A percentile compares a stretch with the other conserved stretches of the same genome.
phyloP scores from a whole-genome alignment of 495 filamentous ascomycete species.

The Lasiosphaeria hispida region DNA sequence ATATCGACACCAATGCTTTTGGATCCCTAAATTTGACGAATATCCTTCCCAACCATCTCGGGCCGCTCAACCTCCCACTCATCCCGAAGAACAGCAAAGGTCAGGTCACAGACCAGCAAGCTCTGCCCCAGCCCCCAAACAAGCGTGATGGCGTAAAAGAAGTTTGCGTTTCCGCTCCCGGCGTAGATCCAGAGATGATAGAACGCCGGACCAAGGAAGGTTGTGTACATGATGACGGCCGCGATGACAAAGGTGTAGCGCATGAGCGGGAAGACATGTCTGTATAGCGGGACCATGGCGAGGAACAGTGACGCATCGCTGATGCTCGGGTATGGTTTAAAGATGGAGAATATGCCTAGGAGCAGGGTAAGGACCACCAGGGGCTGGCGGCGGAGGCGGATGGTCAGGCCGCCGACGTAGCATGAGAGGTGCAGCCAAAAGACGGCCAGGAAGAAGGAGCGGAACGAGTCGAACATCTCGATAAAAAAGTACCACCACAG shows the following conservation, averaged over 20 bases:
- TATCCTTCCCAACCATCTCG: slow-evolving; percentile 81
- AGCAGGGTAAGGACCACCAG: slow-evolving; percentile 79
- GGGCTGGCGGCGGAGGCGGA: slow-evolving; percentile 78
- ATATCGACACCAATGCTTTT: background rate
- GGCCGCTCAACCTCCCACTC: slow-evolving; percentile 93
- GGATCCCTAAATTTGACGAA: slow-evolving; percentile 68
- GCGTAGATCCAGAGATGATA: slow-evolving; percentile 99
- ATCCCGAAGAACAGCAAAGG: slow-evolving; percentile 86
- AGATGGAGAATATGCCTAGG: slow-evolving; percentile 83
- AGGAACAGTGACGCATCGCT: slow-evolving; percentile 83
- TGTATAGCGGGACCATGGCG: slow-evolving; percentile 78
- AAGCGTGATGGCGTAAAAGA: slow-evolving; percentile 98
- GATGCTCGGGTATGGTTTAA: slow-evolving; percentile 94
- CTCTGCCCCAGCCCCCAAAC: slow-evolving; percentile 92
- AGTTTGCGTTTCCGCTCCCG: slow-evolving; percentile 96
- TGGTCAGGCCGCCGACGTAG: slow-evolving; percentile 80
- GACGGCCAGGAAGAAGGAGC: slow-evolving; percentile 92
- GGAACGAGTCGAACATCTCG: slow-evolving; percentile 98
- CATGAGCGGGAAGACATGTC: slow-evolving; percentile 93
- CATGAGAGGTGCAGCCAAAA: slow-evolving; percentile 93
- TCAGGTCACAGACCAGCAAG: slow-evolving; percentile 70
- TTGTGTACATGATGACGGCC: slow-evolving; percentile 79
- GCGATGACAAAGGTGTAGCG: slow-evolving; percentile 87
- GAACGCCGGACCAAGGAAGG: slow-evolving; percentile 88
- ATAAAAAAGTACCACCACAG: slow-evolving; percentile 99